These are phyloP conservation scores for Dimargaris verticillata DNA, from an alignment of 192 early-diverging fungal genomes.

Conservation along the genomic window DNA sequence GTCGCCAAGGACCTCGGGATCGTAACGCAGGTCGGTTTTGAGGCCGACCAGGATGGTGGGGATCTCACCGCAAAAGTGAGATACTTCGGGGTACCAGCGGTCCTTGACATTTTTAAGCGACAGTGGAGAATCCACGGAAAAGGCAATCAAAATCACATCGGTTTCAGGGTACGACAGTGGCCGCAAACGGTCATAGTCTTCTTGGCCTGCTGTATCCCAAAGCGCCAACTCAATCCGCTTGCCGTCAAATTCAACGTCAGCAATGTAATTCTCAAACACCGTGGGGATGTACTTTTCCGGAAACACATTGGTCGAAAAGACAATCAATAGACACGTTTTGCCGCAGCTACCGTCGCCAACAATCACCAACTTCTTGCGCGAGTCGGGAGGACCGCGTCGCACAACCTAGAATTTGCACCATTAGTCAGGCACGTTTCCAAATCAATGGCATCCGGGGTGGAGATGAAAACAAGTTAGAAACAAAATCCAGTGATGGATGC, in stretches of 20 bases:
- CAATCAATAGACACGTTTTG: slow-evolving; percentile 78
- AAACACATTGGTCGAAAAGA: slow-evolving; percentile 71
- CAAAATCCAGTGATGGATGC: too few relatives aligned
- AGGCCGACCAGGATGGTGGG: slow-evolving; percentile 22
- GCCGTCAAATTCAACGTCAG: slow-evolving; percentile 74
- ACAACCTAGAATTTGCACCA: too few relatives aligned
- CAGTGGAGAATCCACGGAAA: slow-evolving; percentile 67
- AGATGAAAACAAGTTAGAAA: too few relatives aligned
- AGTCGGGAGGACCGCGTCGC: slow-evolving; percentile 28
- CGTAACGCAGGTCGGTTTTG: slow-evolving; percentile 28
- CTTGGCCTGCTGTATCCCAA: slow-evolving; percentile 96
- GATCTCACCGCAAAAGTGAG: slow-evolving; percentile 15
- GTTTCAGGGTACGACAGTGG: slow-evolving; percentile 84
- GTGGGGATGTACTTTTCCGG: slow-evolving; percentile 83
- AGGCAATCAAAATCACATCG: slow-evolving; percentile 86
- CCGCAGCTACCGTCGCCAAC: slow-evolving; percentile 90
- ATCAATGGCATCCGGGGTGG: too few relatives aligned
- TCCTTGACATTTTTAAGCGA: slow-evolving; percentile 71
- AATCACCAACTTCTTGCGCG: slow-evolving; percentile 73
- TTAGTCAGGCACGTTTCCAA: too few relatives aligned
- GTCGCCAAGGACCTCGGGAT: slow-evolving; percentile 20
- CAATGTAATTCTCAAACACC: slow-evolving; percentile 88
- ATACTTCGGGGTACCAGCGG: slow-evolving; percentile 22
- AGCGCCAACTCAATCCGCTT: slow-evolving; percentile 74
- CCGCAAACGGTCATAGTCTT: slow-evolving; percentile 91